Base-by-base conservation (phyloP, 805 yeast genomes). In the Yarrowia divulgata region DNA sequence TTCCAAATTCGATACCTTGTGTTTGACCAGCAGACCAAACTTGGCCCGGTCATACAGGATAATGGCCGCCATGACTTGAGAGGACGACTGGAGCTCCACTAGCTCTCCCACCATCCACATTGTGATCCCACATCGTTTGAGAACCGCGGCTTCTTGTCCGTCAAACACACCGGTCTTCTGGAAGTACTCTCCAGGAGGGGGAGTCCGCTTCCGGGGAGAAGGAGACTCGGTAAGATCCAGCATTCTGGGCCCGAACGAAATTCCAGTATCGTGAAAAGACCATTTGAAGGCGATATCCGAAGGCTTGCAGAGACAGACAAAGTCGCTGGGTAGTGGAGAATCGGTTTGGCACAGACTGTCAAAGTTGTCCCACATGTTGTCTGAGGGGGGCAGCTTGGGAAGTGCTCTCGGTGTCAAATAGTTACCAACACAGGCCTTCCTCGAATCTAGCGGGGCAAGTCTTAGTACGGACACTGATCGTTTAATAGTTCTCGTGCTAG, bases 81-180 rank as follows among this genome's bases (percentile, higher is more conserved):
- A 29, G 18, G 42, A 35, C n/a, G 57, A 52, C 42, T 52, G 57
- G 32, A 52, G 42, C 14, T 52, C 57, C 40, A 52, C 57, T 10
- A 35, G 42, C 16, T 52, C 57, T 2, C 57, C 57, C 2, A 52
- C n/a, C 40, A 52, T 52, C 57, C 57, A 52, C 57, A 52, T 52
- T 34, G 57, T 52, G 10, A 52, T 34, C 2, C 57, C 57, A 5
- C 57, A 52, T 35, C 57, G 13, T 12, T 52, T 52, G 23, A 52
- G 29, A 12, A 35, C 42, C 3, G 57, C 35, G 5, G 42, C 40
- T 13, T 52, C 57, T 32, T 52, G 57, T 1, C 57, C 57, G 10
- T 52, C 57, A 52, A 35, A 35, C 16, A 35, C 42, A 9, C 57
- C 57, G 9, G 29, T 12, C 29, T 52, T 52, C 42, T 52, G 57